These are phyloP conservation scores for Cytidiella melzeri DNA, from an alignment of 768 basidiomycete species.

Conservation along the genomic window DNA sequence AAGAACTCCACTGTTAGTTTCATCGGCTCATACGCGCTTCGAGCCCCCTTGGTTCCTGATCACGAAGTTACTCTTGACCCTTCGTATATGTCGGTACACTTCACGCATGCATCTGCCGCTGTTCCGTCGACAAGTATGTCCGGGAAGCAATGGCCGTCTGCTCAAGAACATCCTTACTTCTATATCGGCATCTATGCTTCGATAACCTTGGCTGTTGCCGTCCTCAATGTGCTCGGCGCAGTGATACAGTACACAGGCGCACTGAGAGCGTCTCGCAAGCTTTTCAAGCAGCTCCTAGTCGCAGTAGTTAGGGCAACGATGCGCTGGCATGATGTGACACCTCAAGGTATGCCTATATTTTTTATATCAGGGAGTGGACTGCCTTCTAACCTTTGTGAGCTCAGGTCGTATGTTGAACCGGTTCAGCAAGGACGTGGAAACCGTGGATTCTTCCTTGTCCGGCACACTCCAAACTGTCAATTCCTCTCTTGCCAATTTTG, in stretches of 20 bases:
- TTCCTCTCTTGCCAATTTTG: conserved; percentile 68
- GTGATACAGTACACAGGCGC: conserved; percentile 59
- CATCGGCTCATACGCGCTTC: conserved; percentile 11
- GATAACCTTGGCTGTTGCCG: conserved; percentile 46
- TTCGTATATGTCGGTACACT: not conserved
- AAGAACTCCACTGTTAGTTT: conserved; percentile 13
- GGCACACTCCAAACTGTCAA: conserved; percentile 71
- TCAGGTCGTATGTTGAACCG: conserved; percentile 81
- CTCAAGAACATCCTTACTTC: conserved; percentile 58
- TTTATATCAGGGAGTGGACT: too few species aligned
- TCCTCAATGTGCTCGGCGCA: conserved; percentile 40
- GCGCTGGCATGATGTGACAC: conserved; percentile 80
- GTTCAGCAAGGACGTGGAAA: conserved; percentile 84
- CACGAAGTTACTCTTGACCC: conserved; percentile 21
- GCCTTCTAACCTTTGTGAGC: not conserved
- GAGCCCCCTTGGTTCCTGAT: conserved; percentile 17
- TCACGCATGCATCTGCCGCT: not conserved
- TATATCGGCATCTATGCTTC: conserved; percentile 64
- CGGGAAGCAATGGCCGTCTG: conserved; percentile 34
- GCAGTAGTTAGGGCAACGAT: conserved; percentile 78
- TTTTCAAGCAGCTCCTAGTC: conserved; percentile 50
- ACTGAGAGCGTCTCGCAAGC: conserved; percentile 28
- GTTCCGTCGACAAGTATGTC: not conserved
- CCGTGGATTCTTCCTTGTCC: conserved; percentile 71
- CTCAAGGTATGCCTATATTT: conserved; percentile 46